Evolutionary conservation across 2,329 filamentous ascomycete genomes (phyloP), one percentile per base, ranked within the genome.

Genomic region (Fulvia fulva): DNA sequence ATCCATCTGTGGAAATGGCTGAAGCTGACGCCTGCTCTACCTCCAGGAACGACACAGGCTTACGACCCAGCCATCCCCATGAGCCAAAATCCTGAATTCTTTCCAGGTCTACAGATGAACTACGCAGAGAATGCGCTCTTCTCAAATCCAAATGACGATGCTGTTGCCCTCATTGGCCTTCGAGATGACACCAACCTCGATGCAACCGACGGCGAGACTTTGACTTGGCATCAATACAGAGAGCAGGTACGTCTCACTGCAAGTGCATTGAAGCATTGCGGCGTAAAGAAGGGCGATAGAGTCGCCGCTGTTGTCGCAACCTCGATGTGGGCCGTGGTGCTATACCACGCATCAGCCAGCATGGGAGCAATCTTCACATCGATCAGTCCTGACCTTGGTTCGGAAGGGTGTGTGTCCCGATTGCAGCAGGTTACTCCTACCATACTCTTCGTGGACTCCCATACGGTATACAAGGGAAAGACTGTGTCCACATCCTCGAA

Each of bases 341-440:
- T 78, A 6, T 76, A 77, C 52, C 70, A 78, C 46, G 76, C 63
- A 9, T 68, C 67, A 22, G 74, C 75, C 3, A 72, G 71, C 16
- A 73, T 78, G 23, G 76, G 76, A 5, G 76, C 75, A 4, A 74
- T 78, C 46, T 79, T 75, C 66, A 77, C 75, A 1, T 76, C 70
- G 11, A 77, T 78, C 60, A 69, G 71, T n/a, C 76, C 76, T 1
- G 77, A 78, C 64, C 69, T 78, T 51, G 77, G 77, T 1, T 51
- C 65, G 1, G 65, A 70, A 54, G 71, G 71, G 5, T 72, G 74
- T 67, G 66, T 76, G 5, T 70, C 71, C 7, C 67, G 76, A 23
- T 61, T 78, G 30, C 67, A 71, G 53, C 76, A 78, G 62, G 74
- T 78, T 25, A 68, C 69, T 6, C 75, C 76, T 1, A 69, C 64